Evolutionary conservation across 768 basidiomycete species (phyloP), one percentile per base, ranked within the genome.

Genomic region (Ramaria sp.): DNA sequence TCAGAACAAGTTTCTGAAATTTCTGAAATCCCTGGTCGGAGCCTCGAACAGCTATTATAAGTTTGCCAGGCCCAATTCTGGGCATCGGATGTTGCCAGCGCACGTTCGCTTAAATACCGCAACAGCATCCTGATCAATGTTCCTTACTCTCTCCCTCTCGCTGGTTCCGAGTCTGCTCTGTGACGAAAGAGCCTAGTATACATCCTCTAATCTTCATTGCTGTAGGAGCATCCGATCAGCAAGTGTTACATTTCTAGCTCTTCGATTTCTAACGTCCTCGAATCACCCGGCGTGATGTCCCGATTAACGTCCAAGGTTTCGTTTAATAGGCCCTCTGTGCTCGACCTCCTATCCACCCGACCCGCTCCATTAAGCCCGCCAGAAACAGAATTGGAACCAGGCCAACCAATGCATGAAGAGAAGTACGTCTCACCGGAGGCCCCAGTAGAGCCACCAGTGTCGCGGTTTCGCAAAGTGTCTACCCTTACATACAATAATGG

Each of bases 311-410:
- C 53, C 20, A 44, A 32, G 30, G 42, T 27, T n/a, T 43, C 53
- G 20, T 44, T 36, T 20, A 55, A 55, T 16, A 45, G 32, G 32
- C 53, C 48, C 20, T 36, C 48, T 18, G 48, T 22, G 16, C 20
- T 50, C 16, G 48, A 50, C 22, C 30, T 36, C 34, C 22, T 50
- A 37, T 32, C 48, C 30, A 34, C 20, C 13, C 39, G 28, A 9
- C 53, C 53, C 13, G 34, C 20, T 32, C 53, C 42, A 13, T 39
- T 44, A 20, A 55, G 53, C 28, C 53, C 53, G n/a, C 53, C 53
- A 22, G 53, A 55, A 25, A 55, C 53, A 55, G 53, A 55, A 20
- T 5, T 18, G 28, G 32, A 50, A 16, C 32, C 53, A 12, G 32
- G 28, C 28, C 15, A n/a, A 25, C 20, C 28, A 16, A 10, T 30